Evolutionary conservation across 2,329 filamentous ascomycete genomes (phyloP).

Genomic region (Botrytis galanthina): DNA sequence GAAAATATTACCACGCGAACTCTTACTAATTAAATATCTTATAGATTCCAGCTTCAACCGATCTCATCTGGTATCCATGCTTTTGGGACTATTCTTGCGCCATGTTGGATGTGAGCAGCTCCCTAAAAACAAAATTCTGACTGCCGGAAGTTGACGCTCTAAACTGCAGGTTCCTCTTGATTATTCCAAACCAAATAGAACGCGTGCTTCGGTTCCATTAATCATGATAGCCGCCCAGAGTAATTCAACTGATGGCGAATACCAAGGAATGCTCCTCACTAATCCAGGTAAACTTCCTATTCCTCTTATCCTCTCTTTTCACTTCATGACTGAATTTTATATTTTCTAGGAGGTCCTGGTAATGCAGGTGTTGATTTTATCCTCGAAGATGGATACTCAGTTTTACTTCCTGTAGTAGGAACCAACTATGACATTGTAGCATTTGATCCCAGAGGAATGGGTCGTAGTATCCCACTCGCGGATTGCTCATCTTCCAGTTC

Average conservation of each 20-base stretch:
- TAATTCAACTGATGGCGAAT: conserved; percentile 15
- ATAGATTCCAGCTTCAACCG: conserved; percentile 20
- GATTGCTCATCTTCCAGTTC: conserved; percentile 20
- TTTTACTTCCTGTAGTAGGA: conserved; percentile 45
- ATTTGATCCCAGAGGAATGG: conserved; percentile 49
- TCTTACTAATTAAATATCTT: conserved; percentile 10
- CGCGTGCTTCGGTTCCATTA: conserved; percentile 23
- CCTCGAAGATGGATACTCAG: conserved; percentile 31
- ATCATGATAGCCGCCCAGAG: conserved; percentile 23
- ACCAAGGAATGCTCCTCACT: conserved; percentile 25
- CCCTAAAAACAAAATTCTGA: not conserved
- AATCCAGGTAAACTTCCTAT: conserved; percentile 19
- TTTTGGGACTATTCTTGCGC: conserved; percentile 19
- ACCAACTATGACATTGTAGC: conserved; percentile 50
- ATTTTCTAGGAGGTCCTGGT: not conserved
- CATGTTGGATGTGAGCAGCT: conserved; percentile 19
- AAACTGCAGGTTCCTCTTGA: conserved; percentile 26
- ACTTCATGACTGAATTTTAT: not conserved
- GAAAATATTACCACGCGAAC: not conserved
- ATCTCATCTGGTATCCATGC: conserved; percentile 24
- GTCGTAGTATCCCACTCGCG: conserved; percentile 23
- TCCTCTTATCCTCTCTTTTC: not conserved
- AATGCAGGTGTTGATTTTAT: conserved; percentile 24
- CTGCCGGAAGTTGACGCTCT: not conserved
- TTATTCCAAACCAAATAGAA: conserved; percentile 19